A percentile compares a stretch with the other conserved stretches of the same genome.
These are phyloP conservation scores for Cladophialophora bantiana DNA, from an alignment of 2,329 filamentous ascomycete species.

Conservation along the genomic window DNA sequence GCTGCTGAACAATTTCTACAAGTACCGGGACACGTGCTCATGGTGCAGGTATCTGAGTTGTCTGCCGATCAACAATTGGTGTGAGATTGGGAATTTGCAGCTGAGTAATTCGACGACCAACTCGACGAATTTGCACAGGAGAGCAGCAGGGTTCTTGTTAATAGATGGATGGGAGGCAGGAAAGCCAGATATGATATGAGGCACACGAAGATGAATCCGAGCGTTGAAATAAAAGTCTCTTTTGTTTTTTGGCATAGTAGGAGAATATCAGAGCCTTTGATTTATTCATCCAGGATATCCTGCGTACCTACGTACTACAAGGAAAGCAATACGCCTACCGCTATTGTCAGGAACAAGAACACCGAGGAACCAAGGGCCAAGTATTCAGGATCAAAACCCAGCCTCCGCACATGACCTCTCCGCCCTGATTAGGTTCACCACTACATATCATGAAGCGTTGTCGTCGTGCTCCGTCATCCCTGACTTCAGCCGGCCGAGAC, in stretches of 20 bases:
- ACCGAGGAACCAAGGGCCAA: no score
- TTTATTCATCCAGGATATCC: background rate
- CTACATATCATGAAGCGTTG: no score
- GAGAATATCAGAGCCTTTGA: background rate
- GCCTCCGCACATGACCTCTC: no score
- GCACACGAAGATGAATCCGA: background rate
- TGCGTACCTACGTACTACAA: background rate
- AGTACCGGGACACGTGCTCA: conserved; percentile 73
- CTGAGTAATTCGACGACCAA: conserved; percentile 40
- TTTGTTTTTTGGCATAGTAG: background rate
- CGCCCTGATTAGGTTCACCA: no score
- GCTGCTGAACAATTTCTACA: conserved; percentile 90
- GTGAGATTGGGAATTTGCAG: conserved; percentile 47
- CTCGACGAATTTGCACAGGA: conserved; percentile 13
- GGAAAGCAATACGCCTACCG: background rate
- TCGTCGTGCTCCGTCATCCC: no score
- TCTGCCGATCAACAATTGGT: conserved; percentile 63
- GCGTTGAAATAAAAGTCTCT: background rate
- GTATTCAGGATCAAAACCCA: no score
- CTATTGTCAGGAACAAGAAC: no score
- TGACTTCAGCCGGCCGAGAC: no score
- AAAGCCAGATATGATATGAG: background rate
- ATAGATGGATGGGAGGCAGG: background rate
- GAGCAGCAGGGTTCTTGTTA: background rate
- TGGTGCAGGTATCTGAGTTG: conserved; percentile 98